Evolutionary conservation across 805 yeast species (phyloP), one percentile per base, ranked within the genome.

Genomic region (Pichia nanzhaoensis): DNA sequence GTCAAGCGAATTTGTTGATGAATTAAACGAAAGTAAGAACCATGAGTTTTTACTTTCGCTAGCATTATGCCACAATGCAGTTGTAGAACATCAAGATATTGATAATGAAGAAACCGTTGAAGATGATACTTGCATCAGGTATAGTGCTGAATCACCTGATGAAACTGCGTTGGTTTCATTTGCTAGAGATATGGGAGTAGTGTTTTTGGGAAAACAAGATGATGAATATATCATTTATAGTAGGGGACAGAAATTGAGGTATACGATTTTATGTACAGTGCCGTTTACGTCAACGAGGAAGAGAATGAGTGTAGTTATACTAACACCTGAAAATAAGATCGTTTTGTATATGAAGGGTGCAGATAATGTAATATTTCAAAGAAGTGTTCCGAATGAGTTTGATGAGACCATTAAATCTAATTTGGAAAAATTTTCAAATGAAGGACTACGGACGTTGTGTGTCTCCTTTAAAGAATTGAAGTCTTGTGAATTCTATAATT

Each of bases 71-170:
- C 90, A 84, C 56, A 77, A 88, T 4, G 93, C 82, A 4, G 75
- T 83, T 33, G 37, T 50, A 27, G 53, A 50, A 32, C 34, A 39
- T 19, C 18, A 39, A 16, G 18, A 32, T 16, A 33, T 45, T 20
- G 49, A 24, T 10, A 24, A 24, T 24, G 28, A 24, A 24, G 28
- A 47, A 18, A 31, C 41, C 13, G 16, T n/a, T 16, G 67, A 66
- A 39, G 58, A 57, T 2, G 62, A 65, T 8, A 75, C 73, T 17
- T 57, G 62, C 30, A 59, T 78, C 35, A 70, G 70, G 24, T 81
- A 77, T 64, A 82, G 83, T 55, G 90, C 91, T 1, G 90, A 84
- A 57, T 82, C 89, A 8, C 95, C 95, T 0, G 95, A 84, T 65
- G 95, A 84, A 60, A 78, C 82, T 35, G 90, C 93, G 1, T 69